phyloP scores from a whole-genome alignment of 31 red algal species.

The Bonnemaisonia californica region DNA sequence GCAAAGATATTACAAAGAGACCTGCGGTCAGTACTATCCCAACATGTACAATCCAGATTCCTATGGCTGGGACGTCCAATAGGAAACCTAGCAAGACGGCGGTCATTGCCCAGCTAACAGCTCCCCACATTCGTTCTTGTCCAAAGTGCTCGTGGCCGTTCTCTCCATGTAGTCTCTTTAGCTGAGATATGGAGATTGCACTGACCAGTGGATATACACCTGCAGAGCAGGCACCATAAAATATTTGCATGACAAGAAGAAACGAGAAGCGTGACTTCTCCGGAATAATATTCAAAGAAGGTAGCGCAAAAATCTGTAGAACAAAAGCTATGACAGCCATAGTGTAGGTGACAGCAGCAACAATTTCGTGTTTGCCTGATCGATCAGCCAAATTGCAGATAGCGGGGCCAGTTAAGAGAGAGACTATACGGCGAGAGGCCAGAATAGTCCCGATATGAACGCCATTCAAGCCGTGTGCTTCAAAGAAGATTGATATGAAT shows the following conservation, averaged over 20 bases:
- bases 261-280: constrained; percentile 2
- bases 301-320: constrained; percentile 1
- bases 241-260: constrained; percentile 6
- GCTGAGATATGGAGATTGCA: constrained; percentile 18
- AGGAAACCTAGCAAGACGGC: constrained; percentile 45
- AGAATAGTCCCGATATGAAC: constrained; percentile 45
- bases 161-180: constrained; percentile 6
- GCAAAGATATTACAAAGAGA: constrained; percentile 29
- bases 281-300: constrained; percentile 10
- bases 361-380: background rate
- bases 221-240: background rate
- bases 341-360: constrained; percentile 17
- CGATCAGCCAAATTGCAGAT: constrained; percentile 34
- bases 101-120: constrained; percentile 63
- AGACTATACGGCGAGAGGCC: constrained; percentile 16
- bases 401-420: constrained; percentile 23
- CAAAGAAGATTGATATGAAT: constrained; percentile 59
- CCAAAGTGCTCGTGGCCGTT: constrained; percentile 48
- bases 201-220: background rate
- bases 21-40: constrained; percentile 6
- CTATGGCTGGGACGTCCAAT: constrained; percentile 42
- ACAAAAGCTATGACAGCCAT: constrained; percentile 12
- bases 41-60: constrained; percentile 37
- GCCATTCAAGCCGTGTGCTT: constrained; percentile 15
- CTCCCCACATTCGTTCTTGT: constrained; percentile 71